A percentile compares a stretch with the other conserved stretches of the same genome.
phyloP scores from a whole-genome alignment of 306 rosid species.

The Trichosanthes cucumerina region DNA sequence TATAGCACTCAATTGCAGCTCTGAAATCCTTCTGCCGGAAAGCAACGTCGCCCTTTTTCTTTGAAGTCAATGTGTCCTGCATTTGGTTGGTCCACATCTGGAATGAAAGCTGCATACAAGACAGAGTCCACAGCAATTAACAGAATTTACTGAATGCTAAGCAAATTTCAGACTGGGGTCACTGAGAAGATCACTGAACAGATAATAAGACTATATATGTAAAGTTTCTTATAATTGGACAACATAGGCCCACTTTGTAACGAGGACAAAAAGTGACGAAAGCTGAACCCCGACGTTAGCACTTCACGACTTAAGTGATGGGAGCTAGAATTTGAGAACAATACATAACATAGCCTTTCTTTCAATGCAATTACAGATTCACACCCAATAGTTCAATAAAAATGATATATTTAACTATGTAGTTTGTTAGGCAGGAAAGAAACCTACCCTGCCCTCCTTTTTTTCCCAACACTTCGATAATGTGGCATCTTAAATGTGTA shows the following conservation, averaged over 20 bases:
- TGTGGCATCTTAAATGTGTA: not conserved
- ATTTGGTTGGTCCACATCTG: slow-evolving; percentile 99
- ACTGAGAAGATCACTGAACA: not conserved
- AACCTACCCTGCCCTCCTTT: not conserved
- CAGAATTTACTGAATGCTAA: not conserved
- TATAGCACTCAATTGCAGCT: slow-evolving; percentile 64
- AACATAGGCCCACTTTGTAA: not conserved
- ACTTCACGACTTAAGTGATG: not conserved
- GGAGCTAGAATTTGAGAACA: not conserved
- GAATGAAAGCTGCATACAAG: slow-evolving; percentile 67
- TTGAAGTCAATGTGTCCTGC: slow-evolving; percentile 85
- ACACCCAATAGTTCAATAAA: not conserved
- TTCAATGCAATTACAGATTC: not conserved
- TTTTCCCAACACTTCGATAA: not conserved
- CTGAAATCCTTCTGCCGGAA: slow-evolving; percentile 68
- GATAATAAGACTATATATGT: not conserved
- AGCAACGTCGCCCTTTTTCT: slow-evolving; percentile 84
- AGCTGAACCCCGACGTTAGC: not conserved
- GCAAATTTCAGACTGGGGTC: not conserved
- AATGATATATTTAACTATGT: not conserved
- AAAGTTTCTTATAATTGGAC: not conserved
- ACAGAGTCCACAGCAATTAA: slow-evolving; percentile 4
- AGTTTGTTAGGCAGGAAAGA: not conserved
- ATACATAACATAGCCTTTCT: not conserved
- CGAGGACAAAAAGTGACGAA: not conserved